phyloP scores from a whole-genome alignment of 306 rosid species.

The Datisca glomerata region DNA sequence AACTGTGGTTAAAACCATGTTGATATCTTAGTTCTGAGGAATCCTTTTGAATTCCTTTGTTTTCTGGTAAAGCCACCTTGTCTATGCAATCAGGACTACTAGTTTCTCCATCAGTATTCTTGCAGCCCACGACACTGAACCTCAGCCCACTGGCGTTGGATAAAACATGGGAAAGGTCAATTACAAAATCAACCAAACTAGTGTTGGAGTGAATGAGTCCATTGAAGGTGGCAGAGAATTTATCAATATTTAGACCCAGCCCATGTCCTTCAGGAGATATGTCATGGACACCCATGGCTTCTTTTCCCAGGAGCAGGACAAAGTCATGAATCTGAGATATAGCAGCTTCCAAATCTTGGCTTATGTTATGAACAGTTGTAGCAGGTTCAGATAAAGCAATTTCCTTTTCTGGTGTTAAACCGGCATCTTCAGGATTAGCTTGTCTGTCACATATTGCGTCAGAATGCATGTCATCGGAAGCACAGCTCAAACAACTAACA shows the following conservation, averaged over 20 bases:
- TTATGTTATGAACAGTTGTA: constrained; percentile 21
- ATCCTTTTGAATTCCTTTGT: constrained; percentile 47
- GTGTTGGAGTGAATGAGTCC: constrained; percentile 35
- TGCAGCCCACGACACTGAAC: constrained; percentile 59
- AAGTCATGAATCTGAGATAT: constrained; percentile 73
- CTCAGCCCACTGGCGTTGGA: constrained; percentile 65
- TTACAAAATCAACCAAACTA: constrained; percentile 56
- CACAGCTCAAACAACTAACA: constrained; percentile 20
- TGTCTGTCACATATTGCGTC: constrained; percentile 44
- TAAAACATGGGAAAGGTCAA: constrained; percentile 66
- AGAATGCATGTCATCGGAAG: constrained; percentile 34
- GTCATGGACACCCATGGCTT: constrained; percentile 51
- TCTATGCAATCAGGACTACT: constrained; percentile 91
- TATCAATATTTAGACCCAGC: constrained; percentile 55
- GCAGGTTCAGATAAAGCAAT: constrained; percentile 28
- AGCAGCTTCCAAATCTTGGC: constrained; percentile 60
- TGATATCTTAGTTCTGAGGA: constrained; percentile 47
- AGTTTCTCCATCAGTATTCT: constrained; percentile 48
- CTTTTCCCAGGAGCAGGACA: constrained; percentile 56
- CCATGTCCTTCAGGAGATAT: constrained; percentile 39
- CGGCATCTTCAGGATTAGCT: constrained; percentile 60
- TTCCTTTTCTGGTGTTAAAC: constrained; percentile 39
- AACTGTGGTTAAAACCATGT: constrained; percentile 39
- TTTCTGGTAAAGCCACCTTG: constrained; percentile 87
- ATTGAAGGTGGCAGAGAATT: constrained; percentile 49